These are phyloP conservation scores for Colletotrichum musicola DNA, from an alignment of 2,329 filamentous ascomycete genomes.

Conservation along the genomic window DNA sequence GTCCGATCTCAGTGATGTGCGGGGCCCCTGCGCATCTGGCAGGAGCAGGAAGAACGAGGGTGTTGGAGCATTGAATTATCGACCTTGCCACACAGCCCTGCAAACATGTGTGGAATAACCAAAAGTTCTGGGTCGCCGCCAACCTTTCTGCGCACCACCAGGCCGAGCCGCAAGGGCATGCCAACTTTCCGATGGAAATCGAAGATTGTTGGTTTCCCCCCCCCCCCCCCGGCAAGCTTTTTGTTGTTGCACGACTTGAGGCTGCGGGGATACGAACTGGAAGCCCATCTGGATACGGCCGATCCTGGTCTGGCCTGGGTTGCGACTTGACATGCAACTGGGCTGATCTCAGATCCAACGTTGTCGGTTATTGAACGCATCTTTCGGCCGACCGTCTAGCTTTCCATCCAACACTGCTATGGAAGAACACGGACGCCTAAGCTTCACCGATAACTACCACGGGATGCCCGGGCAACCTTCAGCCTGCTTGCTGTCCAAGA, in stretches of 20 bases:
- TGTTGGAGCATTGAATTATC: background rate
- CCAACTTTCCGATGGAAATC: too few relatives aligned
- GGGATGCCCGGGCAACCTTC: too few relatives aligned
- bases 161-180: background rate
- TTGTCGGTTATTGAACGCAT: background rate
- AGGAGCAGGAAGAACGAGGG: background rate
- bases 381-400: background rate
- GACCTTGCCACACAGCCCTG: background rate
- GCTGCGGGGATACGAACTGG: background rate
- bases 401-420: background rate
- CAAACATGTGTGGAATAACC: background rate
- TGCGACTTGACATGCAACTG: background rate
- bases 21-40: background rate
- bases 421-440: too few relatives aligned
- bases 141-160: background rate
- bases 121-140: too few relatives aligned
- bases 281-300: background rate
- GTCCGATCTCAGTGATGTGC: background rate
- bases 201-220: too few relatives aligned
- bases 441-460: background rate
- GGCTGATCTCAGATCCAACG: conserved; percentile 4
- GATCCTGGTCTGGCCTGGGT: too few relatives aligned
- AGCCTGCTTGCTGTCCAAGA: too few relatives aligned
- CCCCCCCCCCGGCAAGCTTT: too few relatives aligned
- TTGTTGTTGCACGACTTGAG: background rate